Conservation (phyloP, 179 eudicot genomes). For the Camellia oleifera region DNA sequence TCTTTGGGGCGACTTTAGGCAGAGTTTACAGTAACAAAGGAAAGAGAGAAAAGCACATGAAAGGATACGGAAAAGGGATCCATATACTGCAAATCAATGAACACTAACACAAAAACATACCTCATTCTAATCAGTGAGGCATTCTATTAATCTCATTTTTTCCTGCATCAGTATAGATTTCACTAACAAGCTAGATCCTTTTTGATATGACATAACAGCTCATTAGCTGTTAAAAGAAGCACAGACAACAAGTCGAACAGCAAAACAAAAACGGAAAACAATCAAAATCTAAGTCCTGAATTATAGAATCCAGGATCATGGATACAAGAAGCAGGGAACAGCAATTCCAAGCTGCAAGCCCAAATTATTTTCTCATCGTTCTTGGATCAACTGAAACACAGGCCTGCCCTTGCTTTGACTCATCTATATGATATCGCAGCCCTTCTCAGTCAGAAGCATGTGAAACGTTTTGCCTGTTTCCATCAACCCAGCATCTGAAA, state of each 20-base stretch:
- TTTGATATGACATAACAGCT: not conserved
- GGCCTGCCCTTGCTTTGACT: constrained; percentile 12
- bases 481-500: constrained; percentile 53
- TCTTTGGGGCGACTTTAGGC: no score
- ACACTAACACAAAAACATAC: not conserved
- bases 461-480: constrained; percentile 53
- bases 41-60: not conserved
- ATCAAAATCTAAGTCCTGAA: not conserved
- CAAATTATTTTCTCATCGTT: not conserved
- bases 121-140: not conserved
- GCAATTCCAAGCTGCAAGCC: constrained; percentile 17
- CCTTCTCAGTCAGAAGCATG: constrained; percentile 40
- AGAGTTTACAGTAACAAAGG: no score
- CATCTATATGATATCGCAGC: constrained; percentile 16
- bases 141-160: not conserved
- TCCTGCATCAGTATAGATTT: not conserved
- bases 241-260: not conserved
- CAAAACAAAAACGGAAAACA: not conserved
- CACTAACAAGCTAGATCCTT: not conserved
- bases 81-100: not conserved
- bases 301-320: not conserved
- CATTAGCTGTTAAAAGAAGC: not conserved
- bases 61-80: not conserved
- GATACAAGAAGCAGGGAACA: not conserved
- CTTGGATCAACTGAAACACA: not conserved